A percentile compares a stretch with the other conserved stretches of the same genome.
Conservation (phyloP, 768 basidiomycete species). For the Mycena rosella region DNA sequence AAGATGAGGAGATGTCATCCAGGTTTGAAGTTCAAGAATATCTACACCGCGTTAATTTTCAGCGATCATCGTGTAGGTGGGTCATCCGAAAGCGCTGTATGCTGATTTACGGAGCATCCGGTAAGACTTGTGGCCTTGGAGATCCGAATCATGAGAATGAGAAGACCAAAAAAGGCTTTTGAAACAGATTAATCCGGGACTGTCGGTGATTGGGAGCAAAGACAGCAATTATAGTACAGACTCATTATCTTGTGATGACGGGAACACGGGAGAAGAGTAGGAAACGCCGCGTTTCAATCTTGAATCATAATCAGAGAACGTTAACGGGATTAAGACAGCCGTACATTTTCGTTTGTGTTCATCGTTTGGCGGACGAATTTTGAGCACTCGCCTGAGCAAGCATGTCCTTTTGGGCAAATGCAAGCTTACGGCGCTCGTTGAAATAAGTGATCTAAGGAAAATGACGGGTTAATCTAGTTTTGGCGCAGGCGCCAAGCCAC, state of each 20-base stretch:
- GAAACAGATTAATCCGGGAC: constrained; percentile 27
- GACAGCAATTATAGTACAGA: constrained; percentile 17
- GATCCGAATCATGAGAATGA: constrained; percentile 25
- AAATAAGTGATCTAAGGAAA: constrained; percentile 88
- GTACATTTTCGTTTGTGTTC: neutral
- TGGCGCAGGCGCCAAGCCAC: constrained; percentile 42
- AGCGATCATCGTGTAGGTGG: constrained; percentile 11
- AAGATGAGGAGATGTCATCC: constrained; percentile 18
- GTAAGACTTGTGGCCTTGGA: neutral
- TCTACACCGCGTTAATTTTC: constrained; percentile 8
- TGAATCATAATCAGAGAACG: neutral
- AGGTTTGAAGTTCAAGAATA: neutral
- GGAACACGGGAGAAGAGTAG: constrained; percentile 19
- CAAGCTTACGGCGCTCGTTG: constrained; percentile 89
- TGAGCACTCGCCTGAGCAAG: constrained; percentile 61
- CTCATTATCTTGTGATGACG: constrained; percentile 6
- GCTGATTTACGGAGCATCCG: constrained; percentile 12
- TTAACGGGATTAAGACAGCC: neutral
- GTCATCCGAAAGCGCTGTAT: constrained; percentile 1
- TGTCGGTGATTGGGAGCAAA: constrained; percentile 24
- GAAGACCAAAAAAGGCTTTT: constrained; percentile 1
- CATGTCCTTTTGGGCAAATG: constrained; percentile 81
- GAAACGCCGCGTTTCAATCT: constrained; percentile 16
- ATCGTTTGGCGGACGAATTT: constrained; percentile 39
- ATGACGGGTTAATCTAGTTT: constrained; percentile 4